A percentile compares a stretch with the other conserved stretches of the same genome.
Conservation (phyloP, 208 protist genomes). For the Strigomonas oncopelti region DNA sequence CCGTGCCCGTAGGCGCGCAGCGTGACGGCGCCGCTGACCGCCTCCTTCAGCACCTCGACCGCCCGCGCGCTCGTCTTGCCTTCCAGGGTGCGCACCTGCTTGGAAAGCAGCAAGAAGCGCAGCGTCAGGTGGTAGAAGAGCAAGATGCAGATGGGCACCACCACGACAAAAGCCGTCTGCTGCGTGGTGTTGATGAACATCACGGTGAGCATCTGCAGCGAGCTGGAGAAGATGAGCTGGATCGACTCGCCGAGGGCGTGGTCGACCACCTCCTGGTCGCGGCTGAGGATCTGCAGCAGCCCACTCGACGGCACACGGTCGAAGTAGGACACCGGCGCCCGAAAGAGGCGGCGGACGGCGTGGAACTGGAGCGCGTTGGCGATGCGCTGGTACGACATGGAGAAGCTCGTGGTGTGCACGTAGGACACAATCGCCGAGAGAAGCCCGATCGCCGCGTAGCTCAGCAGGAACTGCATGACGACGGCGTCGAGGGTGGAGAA, state of each 20-base stretch:
- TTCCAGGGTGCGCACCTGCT: conserved; percentile 67
- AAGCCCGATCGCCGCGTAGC: conserved; percentile 60
- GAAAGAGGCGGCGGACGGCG: conserved; percentile 55
- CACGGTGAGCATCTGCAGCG: conserved; percentile 61
- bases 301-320: conserved; percentile 54
- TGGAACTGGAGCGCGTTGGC: conserved; percentile 53
- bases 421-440: conserved; percentile 45
- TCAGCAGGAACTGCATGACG: conserved; percentile 44
- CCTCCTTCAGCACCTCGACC: conserved; percentile 58
- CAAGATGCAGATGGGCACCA: conserved; percentile 61
- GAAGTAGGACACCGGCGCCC: conserved; percentile 73
- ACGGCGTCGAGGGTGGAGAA: conserved; percentile 35
- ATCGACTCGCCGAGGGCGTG: conserved; percentile 52
- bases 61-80: conserved; percentile 40
- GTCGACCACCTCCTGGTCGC: conserved; percentile 72
- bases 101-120: conserved; percentile 60
- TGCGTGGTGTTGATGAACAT: conserved; percentile 61
- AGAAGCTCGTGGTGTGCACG: conserved; percentile 56
- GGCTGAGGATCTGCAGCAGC: conserved; percentile 54
- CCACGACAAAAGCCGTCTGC: conserved; percentile 51
- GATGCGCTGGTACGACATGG: conserved; percentile 46
- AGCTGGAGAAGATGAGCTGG: conserved; percentile 51
- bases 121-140: conserved; percentile 71
- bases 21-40: conserved; percentile 54
- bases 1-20: conserved; percentile 53